Evolutionary conservation across 2,329 filamentous ascomycete species (phyloP).

Genomic region (Fonsecaea pedrosoi): DNA sequence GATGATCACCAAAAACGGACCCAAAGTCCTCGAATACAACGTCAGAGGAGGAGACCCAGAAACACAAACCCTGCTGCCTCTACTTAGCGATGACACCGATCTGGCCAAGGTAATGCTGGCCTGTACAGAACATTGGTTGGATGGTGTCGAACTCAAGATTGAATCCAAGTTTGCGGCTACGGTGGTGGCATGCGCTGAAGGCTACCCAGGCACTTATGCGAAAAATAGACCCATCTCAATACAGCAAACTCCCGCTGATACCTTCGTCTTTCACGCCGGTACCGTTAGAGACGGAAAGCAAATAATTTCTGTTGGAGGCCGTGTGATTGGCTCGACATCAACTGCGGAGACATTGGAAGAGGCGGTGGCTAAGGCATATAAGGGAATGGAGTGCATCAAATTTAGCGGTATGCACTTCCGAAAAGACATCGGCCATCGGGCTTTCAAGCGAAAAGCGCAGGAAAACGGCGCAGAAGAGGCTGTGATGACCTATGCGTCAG

Average conservation of each 20-base stretch:
- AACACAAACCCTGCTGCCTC: conserved; percentile 77
- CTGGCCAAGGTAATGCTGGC: conserved; percentile 88
- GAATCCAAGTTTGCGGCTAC: conserved; percentile 79
- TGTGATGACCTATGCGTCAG: conserved; percentile 83
- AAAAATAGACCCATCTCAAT: conserved; percentile 74
- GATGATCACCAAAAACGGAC: conserved; percentile 84
- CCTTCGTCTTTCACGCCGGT: conserved; percentile 90
- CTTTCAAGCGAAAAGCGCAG: conserved; percentile 46
- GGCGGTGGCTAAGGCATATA: conserved; percentile 87
- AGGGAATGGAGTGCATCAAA: conserved; percentile 76
- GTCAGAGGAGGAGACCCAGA: conserved; percentile 92
- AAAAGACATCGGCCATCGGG: conserved; percentile 86
- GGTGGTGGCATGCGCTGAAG: conserved; percentile 90
- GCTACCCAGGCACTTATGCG: conserved; percentile 84
- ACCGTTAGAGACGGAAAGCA: conserved; percentile 65
- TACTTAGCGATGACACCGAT: conserved; percentile 79
- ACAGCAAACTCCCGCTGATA: conserved; percentile 61
- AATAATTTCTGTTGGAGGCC: conserved; percentile 80
- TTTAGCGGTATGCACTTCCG: conserved; percentile 92
- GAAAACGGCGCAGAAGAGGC: conserved; percentile 24
- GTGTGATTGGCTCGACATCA: conserved; percentile 92
- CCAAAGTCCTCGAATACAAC: conserved; percentile 90
- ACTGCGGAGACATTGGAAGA: conserved; percentile 76
- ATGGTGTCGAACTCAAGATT: conserved; percentile 71
- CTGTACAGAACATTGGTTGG: conserved; percentile 76